A percentile compares a stretch with the other conserved stretches of the same genome.
Conservation (phyloP, 306 rosid species). For the Urtica urens region DNA sequence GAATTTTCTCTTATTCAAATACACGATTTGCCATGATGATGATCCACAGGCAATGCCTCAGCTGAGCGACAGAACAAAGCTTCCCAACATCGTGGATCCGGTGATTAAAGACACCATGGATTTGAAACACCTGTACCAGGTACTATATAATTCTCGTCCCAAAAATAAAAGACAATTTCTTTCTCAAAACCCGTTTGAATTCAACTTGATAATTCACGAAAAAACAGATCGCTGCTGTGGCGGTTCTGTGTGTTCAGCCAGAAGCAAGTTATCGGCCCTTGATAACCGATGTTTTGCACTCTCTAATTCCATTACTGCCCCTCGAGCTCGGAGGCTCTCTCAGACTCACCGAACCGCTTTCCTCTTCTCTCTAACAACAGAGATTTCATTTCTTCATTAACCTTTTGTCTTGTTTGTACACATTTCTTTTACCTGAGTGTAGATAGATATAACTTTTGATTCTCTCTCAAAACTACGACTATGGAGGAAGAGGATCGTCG, state of each 20-base stretch:
- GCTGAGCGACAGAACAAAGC: conserved; percentile 73
- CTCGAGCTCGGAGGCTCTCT: conserved; percentile 77
- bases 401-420: too few relatives aligned
- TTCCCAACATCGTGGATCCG: conserved; percentile 68
- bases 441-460: too few relatives aligned
- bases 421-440: too few relatives aligned
- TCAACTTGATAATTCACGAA: conserved; percentile 7
- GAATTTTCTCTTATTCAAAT: not conserved
- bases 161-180: not conserved
- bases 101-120: conserved; percentile 75
- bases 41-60: conserved; percentile 84
- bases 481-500: too few relatives aligned
- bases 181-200: not conserved
- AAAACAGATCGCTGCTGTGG: conserved; percentile 97
- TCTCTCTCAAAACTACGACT: too few relatives aligned
- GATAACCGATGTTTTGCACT: conserved; percentile 80
- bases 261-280: conserved; percentile 90
- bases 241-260: conserved; percentile 79
- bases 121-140: conserved; percentile 91
- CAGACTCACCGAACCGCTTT: conserved; percentile 37
- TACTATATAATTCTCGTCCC: conserved; percentile 19
- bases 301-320: conserved; percentile 81
- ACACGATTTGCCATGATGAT: conserved; percentile 5
- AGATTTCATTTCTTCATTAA: too few relatives aligned
- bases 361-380: conserved; percentile 14